Base-by-base conservation (phyloP, 1,139 yeast species). In the Starmera stellimalicola region DNA sequence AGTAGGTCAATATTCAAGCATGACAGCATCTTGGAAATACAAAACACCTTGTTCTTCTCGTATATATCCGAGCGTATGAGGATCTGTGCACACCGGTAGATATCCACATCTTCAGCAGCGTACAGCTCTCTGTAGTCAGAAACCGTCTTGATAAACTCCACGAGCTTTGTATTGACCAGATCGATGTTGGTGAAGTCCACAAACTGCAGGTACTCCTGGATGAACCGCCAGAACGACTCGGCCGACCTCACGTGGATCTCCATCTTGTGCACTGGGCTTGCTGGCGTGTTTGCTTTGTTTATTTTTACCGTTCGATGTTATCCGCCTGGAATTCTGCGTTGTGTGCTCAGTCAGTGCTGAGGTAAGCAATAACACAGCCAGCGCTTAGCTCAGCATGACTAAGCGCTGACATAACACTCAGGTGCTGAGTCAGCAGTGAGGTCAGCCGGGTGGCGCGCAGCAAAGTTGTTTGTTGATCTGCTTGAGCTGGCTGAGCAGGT, bases 1-100 rank as follows among this genome's bases (percentile, higher is more conserved):
- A 63, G 49, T 1, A 59, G 38, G 34, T 59, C 64, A 7, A 60
- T 52, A 26, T 54, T 53, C 33, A 68, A 38, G 27, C 68, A 44
- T 1, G 72, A 64, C n/a, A 67, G 47, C 51, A 65, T 50, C 43
- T 68, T 68, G 26, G 73, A 52, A 3, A 68, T 40, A 38, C 73
- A 68, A 44, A 68, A 69, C 20, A 54, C 55, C 31, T 50, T 45
- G 35, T 66, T 57, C 1, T 41, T 34, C 26, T 55, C 55, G 38
- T 63, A 68, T 8, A 58, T 38, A 7, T 43, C 42, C 1, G 64
- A 60, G 15, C 58, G 56, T 3, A 62, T 45, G 16, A 69, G 33
- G 15, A 48, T 43, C 7, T 58, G 38, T 2, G 56, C 61, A 39
- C 59, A 48, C 12, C 60, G 48, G 35, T 58, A 60, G 19, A 60